Base-by-base conservation (phyloP, 768 basidiomycete species). In the Grammothele lineata region DNA sequence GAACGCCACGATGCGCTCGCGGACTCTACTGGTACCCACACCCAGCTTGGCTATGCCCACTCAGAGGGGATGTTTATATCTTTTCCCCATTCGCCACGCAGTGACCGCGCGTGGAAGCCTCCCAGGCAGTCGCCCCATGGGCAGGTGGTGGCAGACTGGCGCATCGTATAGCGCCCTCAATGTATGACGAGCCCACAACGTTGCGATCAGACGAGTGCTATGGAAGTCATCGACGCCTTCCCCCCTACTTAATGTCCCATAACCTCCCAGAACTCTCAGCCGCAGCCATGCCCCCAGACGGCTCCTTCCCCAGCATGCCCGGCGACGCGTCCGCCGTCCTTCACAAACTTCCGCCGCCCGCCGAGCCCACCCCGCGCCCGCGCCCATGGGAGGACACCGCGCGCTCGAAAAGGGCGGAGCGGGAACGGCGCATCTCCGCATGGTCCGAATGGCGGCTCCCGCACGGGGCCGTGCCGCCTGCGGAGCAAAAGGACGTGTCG, bases 361-460 rank as follows among this genome's bases (percentile, higher is more conserved):
- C n/a, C 27, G 10, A 35, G 24, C 43, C 34, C 37, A 48, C 30
- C 40, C 34, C 38, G 21, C 11, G 15, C 19, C 14, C 26, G 8
- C 40, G 14, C 15, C 21, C 18, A 36, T 34, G 51, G 56, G 40
- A 47, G 44, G 55, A 50, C 15, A 43, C 57, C 6, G 51, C 57
- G 9, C 47, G 41, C 3, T 55, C 55, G 27, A 65, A 65, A 52
- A 45, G 48, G 33, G 53, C 45, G 11, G 60, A 64, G 37, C 60
- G 65, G n/a, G 57, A 62, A 46, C 43, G 49, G 32, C 56, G 53
- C 30, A 54, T 66, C 33, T 43, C 53, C 37, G 47, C 32, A 35
- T 55, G 50, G 45, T 56, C 57, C 9, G 52, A 63, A 19, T 67
- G 65, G 66, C 54, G 61, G 37, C 49, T 63, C 21, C 44, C 49